Conservation (phyloP, 106 monocot species). For the Amphibolis antarctica region DNA sequence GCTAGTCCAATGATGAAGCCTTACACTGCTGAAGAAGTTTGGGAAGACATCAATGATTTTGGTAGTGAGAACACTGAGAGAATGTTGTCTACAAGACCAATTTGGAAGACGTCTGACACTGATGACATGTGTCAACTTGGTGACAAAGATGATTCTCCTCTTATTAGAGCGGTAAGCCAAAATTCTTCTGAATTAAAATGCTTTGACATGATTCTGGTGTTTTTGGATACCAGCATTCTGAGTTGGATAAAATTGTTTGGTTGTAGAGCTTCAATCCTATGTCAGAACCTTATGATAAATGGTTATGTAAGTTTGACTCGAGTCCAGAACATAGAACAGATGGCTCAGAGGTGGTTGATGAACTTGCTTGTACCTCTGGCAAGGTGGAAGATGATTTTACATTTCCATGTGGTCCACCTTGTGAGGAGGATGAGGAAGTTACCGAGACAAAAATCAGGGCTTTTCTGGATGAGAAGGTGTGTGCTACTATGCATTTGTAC, state of each 20-base stretch:
- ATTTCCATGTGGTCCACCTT: constrained; percentile 41
- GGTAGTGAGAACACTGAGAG: constrained; percentile 19
- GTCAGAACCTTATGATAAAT: constrained; percentile 75
- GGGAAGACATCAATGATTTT: constrained; percentile 4
- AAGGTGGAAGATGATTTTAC: constrained; percentile 36
- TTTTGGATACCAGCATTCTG: background rate
- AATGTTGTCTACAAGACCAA: constrained; percentile 18
- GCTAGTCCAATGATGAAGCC: constrained; percentile 3
- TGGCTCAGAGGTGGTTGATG: constrained; percentile 11
- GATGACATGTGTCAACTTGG: constrained; percentile 50
- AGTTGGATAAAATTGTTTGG: background rate
- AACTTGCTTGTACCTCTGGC: constrained; percentile 1
- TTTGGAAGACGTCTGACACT: constrained; percentile 32
- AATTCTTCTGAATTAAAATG: background rate
- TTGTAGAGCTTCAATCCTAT: constrained; percentile 80
- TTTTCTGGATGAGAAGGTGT: constrained; percentile 92
- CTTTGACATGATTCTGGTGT: background rate
- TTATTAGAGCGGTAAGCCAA: constrained; percentile 38
- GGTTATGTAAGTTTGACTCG: constrained; percentile 48
- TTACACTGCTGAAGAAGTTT: constrained; percentile 3
- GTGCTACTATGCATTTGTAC: background rate
- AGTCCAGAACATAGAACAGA: constrained; percentile 30
- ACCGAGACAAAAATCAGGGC: constrained; percentile 82
- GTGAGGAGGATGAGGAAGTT: constrained; percentile 85
- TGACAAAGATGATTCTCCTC: constrained; percentile 33